Evolutionary conservation across 2,329 filamentous ascomycete species (phyloP).

Genomic region (Botrytis pseudocinerea): DNA sequence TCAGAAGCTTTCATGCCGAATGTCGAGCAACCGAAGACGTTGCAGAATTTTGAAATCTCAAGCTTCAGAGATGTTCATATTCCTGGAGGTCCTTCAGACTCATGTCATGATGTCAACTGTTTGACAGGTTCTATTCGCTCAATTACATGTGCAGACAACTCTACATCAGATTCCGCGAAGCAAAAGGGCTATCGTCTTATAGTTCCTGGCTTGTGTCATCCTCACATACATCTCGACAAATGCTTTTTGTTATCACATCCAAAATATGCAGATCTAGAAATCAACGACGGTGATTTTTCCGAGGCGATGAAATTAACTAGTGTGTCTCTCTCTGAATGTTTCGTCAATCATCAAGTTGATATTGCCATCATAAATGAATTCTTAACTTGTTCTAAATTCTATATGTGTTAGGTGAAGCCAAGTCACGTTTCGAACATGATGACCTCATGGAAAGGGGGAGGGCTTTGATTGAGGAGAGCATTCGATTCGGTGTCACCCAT

Average conservation of each 20-base stretch:
- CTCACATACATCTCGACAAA: slow-evolving; percentile 73
- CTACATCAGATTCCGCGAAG: slow-evolving; percentile 17
- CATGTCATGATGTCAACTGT: slow-evolving; percentile 42
- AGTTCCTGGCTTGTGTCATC: slow-evolving; percentile 64
- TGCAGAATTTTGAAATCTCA: neutral
- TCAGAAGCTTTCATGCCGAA: neutral
- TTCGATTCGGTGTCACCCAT: slow-evolving; percentile 63
- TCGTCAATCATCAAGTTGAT: slow-evolving; percentile 9
- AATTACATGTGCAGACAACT: slow-evolving; percentile 35
- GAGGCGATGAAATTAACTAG: slow-evolving; percentile 63
- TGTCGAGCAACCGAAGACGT: neutral
- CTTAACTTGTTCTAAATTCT: slow-evolving; percentile 8
- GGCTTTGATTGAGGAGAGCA: slow-evolving; percentile 65
- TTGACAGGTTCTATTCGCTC: slow-evolving; percentile 37
- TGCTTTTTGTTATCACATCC: slow-evolving; percentile 60
- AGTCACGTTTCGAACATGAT: slow-evolving; percentile 59
- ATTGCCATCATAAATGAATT: neutral
- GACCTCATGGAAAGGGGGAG: slow-evolving; percentile 66
- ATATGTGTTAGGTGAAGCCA: slow-evolving; percentile 49
- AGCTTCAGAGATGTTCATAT: slow-evolving; percentile 38
- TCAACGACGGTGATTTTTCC: slow-evolving; percentile 60
- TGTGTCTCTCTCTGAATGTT: slow-evolving; percentile 15
- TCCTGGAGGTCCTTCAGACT: slow-evolving; percentile 35
- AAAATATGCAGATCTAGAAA: slow-evolving; percentile 60
- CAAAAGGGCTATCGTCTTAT: slow-evolving; percentile 41